Conservation (phyloP, 805 yeast species). For the Barnettozyma populi region DNA sequence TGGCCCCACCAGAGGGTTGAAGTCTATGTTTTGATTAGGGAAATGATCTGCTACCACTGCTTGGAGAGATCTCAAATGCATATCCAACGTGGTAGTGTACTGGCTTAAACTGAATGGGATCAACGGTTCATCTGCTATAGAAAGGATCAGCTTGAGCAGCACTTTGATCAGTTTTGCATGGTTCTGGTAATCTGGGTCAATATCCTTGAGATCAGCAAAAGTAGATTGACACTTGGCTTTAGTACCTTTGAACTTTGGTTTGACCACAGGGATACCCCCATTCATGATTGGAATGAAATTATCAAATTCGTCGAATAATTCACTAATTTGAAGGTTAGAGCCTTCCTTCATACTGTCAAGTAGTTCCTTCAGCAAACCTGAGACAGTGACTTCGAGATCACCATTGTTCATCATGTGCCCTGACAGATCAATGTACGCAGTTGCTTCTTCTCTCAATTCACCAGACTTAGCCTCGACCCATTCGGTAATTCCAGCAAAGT, state of each 20-base stretch:
- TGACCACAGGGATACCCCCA: conserved; percentile 65
- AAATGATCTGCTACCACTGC: conserved; percentile 28
- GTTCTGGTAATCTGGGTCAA: conserved; percentile 52
- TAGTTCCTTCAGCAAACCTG: conserved; percentile 55
- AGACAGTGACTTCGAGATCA: conserved; percentile 48
- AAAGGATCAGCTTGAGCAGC: conserved; percentile 46
- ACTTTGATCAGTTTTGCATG: conserved; percentile 54
- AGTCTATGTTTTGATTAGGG: conserved; percentile 24
- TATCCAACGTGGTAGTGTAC: conserved; percentile 39
- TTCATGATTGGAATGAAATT: conserved; percentile 65
- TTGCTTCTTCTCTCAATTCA: conserved; percentile 53
- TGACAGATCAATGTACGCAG: conserved; percentile 67
- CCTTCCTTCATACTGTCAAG: conserved; percentile 20
- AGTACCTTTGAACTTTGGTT: conserved; percentile 36
- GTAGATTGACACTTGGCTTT: conserved; percentile 49
- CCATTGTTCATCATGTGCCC: conserved; percentile 47
- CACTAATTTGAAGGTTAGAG: conserved; percentile 22
- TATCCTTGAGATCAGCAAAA: conserved; percentile 44
- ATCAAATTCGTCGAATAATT: conserved; percentile 38
- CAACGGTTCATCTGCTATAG: conserved; percentile 68
- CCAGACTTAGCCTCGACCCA: conserved; percentile 57
- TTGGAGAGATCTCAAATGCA: conserved; percentile 43
- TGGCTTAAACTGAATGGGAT: conserved; percentile 59
- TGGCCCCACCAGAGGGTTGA: conserved; percentile 25
- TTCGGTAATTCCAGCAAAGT: conserved; percentile 80